Evolutionary conservation across 106 monocot species (phyloP).

Genomic region (Agapanthus africanus): DNA sequence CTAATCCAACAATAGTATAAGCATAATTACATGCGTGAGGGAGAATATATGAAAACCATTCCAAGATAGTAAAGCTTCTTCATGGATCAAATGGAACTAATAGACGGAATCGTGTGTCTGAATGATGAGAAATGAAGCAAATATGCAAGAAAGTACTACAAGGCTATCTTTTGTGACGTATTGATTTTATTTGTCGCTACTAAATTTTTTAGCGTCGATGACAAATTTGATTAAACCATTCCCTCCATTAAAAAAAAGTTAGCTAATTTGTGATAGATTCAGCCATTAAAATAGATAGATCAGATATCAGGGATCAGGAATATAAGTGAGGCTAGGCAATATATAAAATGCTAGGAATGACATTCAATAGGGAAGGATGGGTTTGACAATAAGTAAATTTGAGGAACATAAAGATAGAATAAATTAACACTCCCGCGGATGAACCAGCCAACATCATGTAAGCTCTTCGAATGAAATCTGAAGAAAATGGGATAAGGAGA

Average conservation of each 20-base stretch:
- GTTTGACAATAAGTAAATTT: constrained; percentile 1
- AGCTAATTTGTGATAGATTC: not conserved
- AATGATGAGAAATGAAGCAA: no score
- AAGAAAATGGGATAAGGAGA: not conserved
- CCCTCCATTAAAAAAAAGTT: no score
- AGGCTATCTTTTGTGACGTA: not conserved
- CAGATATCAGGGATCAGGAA: not conserved
- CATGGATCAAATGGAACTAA: no score
- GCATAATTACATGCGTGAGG: no score
- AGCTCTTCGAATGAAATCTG: not conserved
- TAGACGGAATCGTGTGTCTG: no score
- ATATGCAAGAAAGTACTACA: no score
- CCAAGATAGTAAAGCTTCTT: no score
- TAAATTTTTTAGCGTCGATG: not conserved
- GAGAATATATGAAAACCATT: no score
- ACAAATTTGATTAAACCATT: no score
- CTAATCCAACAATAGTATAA: no score
- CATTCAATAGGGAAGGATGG: not conserved
- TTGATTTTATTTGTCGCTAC: not conserved
- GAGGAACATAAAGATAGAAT: not conserved
- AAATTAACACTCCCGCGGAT: not conserved
- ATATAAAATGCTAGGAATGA: not conserved
- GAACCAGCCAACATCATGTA: not conserved
- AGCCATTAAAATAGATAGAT: not conserved
- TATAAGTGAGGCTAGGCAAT: not conserved